These are phyloP conservation scores for Lotus japonicus DNA, from an alignment of 306 rosid genomes.

Conservation along the genomic window DNA sequence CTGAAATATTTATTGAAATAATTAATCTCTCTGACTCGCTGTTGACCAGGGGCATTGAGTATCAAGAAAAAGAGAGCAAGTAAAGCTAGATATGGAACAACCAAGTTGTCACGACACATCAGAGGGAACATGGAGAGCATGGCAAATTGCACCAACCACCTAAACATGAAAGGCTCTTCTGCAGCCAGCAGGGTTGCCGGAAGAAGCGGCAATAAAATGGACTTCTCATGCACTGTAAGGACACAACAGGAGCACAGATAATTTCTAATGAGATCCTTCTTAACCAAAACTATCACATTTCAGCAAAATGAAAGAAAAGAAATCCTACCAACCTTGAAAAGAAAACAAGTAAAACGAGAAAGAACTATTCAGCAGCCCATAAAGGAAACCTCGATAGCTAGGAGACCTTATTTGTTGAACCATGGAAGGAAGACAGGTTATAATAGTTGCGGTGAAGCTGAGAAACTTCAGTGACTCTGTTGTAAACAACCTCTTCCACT, in stretches of 20 bases:
- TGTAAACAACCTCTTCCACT: slow-evolving; percentile 84
- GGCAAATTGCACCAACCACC: slow-evolving; percentile 52
- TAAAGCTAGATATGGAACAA: slow-evolving; percentile 55
- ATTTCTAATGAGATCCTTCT: not conserved
- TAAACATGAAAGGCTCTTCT: slow-evolving; percentile 62
- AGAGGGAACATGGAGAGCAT: slow-evolving; percentile 90
- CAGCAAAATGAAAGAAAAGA: not conserved
- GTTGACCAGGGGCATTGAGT: slow-evolving; percentile 31
- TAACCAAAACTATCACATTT: not conserved
- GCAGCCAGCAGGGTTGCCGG: slow-evolving; percentile 78
- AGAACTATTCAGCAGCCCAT: slow-evolving; percentile 72
- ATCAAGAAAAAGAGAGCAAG: slow-evolving; percentile 49
- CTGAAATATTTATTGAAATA: slow-evolving; percentile 9
- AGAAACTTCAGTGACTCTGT: slow-evolving; percentile 54
- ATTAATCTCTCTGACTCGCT: slow-evolving; percentile 18
- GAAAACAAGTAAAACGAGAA: slow-evolving; percentile 86
- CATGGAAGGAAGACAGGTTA: slow-evolving; percentile 80
- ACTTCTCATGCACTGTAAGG: slow-evolving; percentile 87
- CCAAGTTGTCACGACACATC: slow-evolving; percentile 54
- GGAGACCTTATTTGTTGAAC: slow-evolving; percentile 79
- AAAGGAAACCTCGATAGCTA: slow-evolving; percentile 69
- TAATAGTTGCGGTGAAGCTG: slow-evolving; percentile 64
- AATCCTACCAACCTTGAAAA: slow-evolving; percentile 65
- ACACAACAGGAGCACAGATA: not conserved
- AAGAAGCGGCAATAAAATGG: slow-evolving; percentile 81